Evolutionary conservation across 352 stramenopile genomes (phyloP).

Genomic region (Phytophthora pseudosyringae): DNA sequence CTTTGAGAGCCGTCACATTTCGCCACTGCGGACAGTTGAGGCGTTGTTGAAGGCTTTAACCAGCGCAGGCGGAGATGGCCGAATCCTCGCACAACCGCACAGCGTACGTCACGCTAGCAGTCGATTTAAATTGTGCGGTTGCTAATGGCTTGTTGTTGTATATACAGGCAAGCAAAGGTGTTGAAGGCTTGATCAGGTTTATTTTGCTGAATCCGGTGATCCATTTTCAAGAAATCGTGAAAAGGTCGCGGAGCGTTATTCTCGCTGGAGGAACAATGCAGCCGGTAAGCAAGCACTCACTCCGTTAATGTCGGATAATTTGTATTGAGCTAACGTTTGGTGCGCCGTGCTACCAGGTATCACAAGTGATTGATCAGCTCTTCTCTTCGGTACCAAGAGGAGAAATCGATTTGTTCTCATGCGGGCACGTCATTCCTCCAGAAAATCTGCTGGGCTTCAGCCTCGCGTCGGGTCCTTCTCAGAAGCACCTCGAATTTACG

Average conservation of each 20-base stretch:
- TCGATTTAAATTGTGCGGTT: not conserved
- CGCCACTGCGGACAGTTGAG: slow-evolving; percentile 80
- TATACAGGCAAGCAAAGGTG: slow-evolving; percentile 46
- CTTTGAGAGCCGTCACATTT: slow-evolving; percentile 84
- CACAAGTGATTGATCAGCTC: slow-evolving; percentile 94
- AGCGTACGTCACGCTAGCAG: slow-evolving; percentile 47
- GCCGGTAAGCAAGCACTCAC: slow-evolving; percentile 60
- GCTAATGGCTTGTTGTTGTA: slow-evolving; percentile 22
- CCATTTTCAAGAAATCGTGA: slow-evolving; percentile 96
- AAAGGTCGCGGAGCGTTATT: slow-evolving; percentile 94
- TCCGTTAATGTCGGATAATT: not conserved
- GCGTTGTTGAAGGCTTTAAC: slow-evolving; percentile 81
- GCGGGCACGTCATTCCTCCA: slow-evolving; percentile 97
- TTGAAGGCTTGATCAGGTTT: slow-evolving; percentile 90
- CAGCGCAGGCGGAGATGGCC: slow-evolving; percentile 67
- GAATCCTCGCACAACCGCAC: slow-evolving; percentile 69
- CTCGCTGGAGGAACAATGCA: slow-evolving; percentile 98
- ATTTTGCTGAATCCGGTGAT: slow-evolving; percentile 95
- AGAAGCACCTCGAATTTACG: slow-evolving; percentile 95
- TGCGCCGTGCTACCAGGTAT: slow-evolving; percentile 54
- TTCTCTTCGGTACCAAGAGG: slow-evolving; percentile 82
- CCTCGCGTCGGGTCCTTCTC: slow-evolving; percentile 79
- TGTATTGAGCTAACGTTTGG: slow-evolving; percentile 10
- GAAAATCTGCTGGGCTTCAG: slow-evolving; percentile 91
- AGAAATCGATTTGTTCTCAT: slow-evolving; percentile 96